Conservation (phyloP, 495 filamentous ascomycete genomes). For the Lentithecium fluviatile region DNA sequence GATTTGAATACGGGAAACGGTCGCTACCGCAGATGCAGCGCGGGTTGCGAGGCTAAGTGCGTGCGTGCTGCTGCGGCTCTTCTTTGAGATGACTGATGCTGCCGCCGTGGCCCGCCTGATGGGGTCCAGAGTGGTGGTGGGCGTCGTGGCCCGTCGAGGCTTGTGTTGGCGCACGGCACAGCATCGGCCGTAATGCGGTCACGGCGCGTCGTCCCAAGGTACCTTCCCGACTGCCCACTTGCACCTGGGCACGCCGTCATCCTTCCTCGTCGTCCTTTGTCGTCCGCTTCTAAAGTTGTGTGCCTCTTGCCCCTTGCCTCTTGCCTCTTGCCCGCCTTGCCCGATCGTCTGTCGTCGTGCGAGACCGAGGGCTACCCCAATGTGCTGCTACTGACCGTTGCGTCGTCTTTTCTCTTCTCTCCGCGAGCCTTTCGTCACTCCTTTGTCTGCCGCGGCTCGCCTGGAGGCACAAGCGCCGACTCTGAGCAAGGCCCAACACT, state of each 20-base stretch:
- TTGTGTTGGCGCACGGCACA: too few species aligned
- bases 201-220: not conserved
- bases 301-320: not conserved
- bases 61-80: too few species aligned
- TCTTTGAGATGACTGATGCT: too few species aligned
- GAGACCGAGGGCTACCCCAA: not conserved
- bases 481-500: not conserved
- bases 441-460: constrained; percentile 22
- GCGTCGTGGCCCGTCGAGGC: too few species aligned
- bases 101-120: too few species aligned
- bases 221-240: not conserved
- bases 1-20: not conserved
- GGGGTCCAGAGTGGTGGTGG: too few species aligned
- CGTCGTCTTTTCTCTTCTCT: constrained; percentile 7
- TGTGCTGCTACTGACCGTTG: constrained; percentile 5
- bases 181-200: too few species aligned
- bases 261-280: constrained; percentile 3
- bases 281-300: too few species aligned
- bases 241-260: too few species aligned
- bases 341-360: not conserved
- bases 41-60: not conserved
- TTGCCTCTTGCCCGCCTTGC: too few species aligned
- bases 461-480: not conserved
- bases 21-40: not conserved
- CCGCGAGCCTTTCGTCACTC: constrained; percentile 14